phyloP scores from a whole-genome alignment of 2,329 filamentous ascomycete genomes.

The Leptographium wingfieldii region DNA sequence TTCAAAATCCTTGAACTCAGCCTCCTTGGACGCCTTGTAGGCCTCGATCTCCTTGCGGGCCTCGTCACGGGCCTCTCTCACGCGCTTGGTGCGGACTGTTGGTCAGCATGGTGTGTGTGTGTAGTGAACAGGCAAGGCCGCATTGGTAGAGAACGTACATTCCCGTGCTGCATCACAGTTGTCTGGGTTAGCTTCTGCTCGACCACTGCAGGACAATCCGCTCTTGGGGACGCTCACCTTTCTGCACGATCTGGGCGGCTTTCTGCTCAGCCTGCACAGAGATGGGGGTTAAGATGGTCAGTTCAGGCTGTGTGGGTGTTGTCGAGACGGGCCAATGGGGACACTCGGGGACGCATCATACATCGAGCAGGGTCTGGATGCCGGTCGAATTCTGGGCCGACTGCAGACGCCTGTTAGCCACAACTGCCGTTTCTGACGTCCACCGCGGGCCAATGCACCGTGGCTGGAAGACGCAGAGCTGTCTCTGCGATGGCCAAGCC shows the following conservation, averaged over 20 bases:
- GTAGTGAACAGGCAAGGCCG: conserved; percentile 4
- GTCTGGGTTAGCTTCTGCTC: conserved; percentile 9
- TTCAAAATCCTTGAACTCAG: conserved; percentile 92
- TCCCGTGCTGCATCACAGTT: conserved; percentile 54
- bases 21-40: conserved; percentile 80
- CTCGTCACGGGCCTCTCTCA: conserved; percentile 91
- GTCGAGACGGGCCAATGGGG: background rate
- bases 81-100: conserved; percentile 82
- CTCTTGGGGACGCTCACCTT: conserved; percentile 45
- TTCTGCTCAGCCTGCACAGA: conserved; percentile 75
- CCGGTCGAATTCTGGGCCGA: conserved; percentile 97
- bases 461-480: background rate
- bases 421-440: no score
- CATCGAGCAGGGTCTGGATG: conserved; percentile 97
- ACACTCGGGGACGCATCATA: conserved; percentile 27
- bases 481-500: background rate
- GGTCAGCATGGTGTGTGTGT: background rate
- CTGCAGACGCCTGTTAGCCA: conserved; percentile 30
- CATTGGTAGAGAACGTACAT: conserved; percentile 45
- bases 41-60: conserved; percentile 96
- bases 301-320: background rate
- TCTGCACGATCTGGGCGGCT: conserved; percentile 97
- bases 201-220: background rate
- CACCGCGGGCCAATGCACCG: background rate
- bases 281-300: background rate